A percentile compares a stretch with the other conserved stretches of the same genome.
These are phyloP conservation scores for Mycosphaerella arachidis DNA, from an alignment of 2,329 filamentous ascomycete genomes.

Conservation along the genomic window DNA sequence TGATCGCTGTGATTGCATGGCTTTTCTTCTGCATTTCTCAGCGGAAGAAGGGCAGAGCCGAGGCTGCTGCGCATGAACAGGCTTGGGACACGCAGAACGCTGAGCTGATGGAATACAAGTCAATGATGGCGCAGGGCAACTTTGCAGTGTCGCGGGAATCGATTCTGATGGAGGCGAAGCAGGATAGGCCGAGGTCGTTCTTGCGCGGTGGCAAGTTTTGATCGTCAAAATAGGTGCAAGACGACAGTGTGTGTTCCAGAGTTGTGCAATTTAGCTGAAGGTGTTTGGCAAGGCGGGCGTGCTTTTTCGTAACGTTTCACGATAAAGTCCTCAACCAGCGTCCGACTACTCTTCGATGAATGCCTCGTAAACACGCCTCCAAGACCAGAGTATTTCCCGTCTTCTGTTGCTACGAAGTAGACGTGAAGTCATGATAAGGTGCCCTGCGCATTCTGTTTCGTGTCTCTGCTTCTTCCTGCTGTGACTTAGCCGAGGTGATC, in stretches of 20 bases:
- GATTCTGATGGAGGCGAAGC: constrained; percentile 18
- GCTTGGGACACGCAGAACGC: constrained; percentile 41
- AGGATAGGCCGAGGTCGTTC: constrained; percentile 5
- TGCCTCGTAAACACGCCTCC: too few species aligned
- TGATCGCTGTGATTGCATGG: constrained; percentile 32
- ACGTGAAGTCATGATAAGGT: background rate
- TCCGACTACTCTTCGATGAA: background rate
- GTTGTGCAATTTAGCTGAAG: background rate
- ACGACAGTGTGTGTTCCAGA: background rate
- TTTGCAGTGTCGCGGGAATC: constrained; percentile 22
- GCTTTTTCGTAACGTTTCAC: constrained; percentile 14
- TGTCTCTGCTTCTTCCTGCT: background rate
- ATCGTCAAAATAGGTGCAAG: background rate
- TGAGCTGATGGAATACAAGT: constrained; percentile 32
- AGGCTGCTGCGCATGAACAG: constrained; percentile 45
- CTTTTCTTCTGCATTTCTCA: constrained; percentile 48
- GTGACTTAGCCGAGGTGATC: background rate
- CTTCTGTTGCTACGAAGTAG: background rate
- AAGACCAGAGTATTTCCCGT: too few species aligned
- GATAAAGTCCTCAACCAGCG: constrained; percentile 8
- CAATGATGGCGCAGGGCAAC: constrained; percentile 27
- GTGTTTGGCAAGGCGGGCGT: background rate
- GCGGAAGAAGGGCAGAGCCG: constrained; percentile 47
- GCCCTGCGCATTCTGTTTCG: background rate
- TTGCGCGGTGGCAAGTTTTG: constrained; percentile 10